Evolutionary conservation across 805 yeast genomes (phyloP), one percentile per base, ranked within the genome.

Genomic region (Cyberlindnera lachancei): DNA sequence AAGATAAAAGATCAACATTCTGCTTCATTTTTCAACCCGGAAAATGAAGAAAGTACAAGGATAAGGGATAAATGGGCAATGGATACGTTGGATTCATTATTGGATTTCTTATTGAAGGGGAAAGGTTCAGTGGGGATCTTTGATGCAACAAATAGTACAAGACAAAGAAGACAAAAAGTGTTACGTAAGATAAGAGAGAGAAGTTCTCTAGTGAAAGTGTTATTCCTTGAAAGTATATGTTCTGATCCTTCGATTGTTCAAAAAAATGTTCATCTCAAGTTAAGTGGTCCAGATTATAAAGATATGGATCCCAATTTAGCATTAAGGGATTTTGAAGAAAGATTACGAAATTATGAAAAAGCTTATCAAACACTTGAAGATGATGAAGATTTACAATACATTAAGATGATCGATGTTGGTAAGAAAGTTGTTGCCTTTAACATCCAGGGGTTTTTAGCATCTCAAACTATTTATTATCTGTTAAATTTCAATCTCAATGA

Each of bases 351-450:
- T 52, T 90, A 90, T 55, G 90, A 87, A 53, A 73, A 69, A 53
- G 96, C 90, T 2, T 90, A 90, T 57, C 88, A 92, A 56, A 81
- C 96, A 1, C 79, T 90, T 23, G 94, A 82, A 42, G 94, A 84
- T 27, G 71, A 66, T 14, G 90, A 81, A 45, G 63, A 67, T 27
- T 62, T 80, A 24, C 96, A 85, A 53, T 92, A 87, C 49, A 84
- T 88, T 43, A 87, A 90, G 56, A 87, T 90, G 94, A 86, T 90
- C 35, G 90, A 90, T 55, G 96, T 88, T 9, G 97, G 98, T 7
- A 77, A 84, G 48, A 92, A 90, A 55, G 86, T 90, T 24, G 94
- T 90, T 33, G 85, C 95, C 21, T 88, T 80, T 55, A 86, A 88
- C 51, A 83, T 90, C 36, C 84, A 84, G 48, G 83, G 83, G 5